Conservation (phyloP, 768 basidiomycete species). For the Tricholoma terreum region DNA sequence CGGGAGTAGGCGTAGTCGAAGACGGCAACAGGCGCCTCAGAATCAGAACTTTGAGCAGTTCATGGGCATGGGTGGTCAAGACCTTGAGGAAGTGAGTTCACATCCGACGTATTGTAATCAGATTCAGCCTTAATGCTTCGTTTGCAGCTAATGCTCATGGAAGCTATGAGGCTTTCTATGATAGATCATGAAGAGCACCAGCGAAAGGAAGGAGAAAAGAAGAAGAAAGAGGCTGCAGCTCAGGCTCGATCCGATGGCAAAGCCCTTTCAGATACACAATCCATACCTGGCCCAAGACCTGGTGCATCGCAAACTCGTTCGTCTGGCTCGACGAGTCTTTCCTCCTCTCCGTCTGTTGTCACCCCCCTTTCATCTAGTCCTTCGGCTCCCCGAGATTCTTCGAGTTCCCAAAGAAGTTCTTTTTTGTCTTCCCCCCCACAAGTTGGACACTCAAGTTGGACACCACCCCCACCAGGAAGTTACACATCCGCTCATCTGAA, state of each 20-base stretch:
- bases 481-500: slow-evolving; percentile 22
- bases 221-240: slow-evolving; percentile 45
- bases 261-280: slow-evolving; percentile 19
- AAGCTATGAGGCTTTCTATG: slow-evolving; percentile 95
- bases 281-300: slow-evolving; percentile 28
- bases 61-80: slow-evolving; percentile 79
- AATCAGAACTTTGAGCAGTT: slow-evolving; percentile 65
- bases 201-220: slow-evolving; percentile 69
- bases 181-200: slow-evolving; percentile 95
- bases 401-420: slow-evolving; percentile 26
- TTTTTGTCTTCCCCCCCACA: slow-evolving; percentile 29
- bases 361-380: slow-evolving; percentile 23
- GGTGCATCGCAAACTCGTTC: slow-evolving; percentile 30
- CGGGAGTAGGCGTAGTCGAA: slow-evolving; percentile 54
- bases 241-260: slow-evolving; percentile 24
- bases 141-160: slow-evolving; percentile 92
- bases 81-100: slow-evolving; percentile 81
- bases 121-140: slow-evolving; percentile 2
- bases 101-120: slow-evolving; percentile 8
- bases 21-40: slow-evolving; percentile 47
- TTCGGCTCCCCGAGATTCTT: slow-evolving; percentile 17
- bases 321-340: slow-evolving; percentile 16
- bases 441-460: too few species aligned
- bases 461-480: slow-evolving; percentile 29
- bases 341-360: slow-evolving; percentile 26